Evolutionary conservation across 371 early-diverging fungal species (phyloP), one percentile per base, ranked within the genome.

Genomic region (Quaeritorhiza haematococci): DNA sequence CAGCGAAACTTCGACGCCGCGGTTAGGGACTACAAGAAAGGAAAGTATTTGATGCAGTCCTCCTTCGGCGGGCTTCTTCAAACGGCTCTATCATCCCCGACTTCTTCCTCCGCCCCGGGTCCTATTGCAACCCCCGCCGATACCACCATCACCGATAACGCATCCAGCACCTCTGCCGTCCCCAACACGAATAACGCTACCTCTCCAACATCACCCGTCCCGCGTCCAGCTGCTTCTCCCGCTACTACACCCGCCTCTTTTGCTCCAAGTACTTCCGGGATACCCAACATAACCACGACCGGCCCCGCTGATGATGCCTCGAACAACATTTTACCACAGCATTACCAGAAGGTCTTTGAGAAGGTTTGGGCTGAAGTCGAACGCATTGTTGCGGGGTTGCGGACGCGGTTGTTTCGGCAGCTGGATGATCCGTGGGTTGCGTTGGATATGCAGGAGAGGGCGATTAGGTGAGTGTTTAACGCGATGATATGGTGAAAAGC

Each of bases 11-110:
- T 87, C 58, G 95, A 95, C 62, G 80, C 85, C 33, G 93, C 90
- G 0, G 93, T 94, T 27, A 82, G 93, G n/a, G 94, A 96, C 64
- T 97, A 93, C 74, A 92, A 93, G 64, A 93, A 92, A 68, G 98
- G 98, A 15, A 68, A 69, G 42, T 69, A 72, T 50, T 34, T 80
- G n/a, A 72, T 80, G 68, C 44, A 59, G 33, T 61, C 73, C n/a
- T 77, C 75, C 5, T 77, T 77, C 48, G 33, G 66, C 3, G 17
- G 19, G 7, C 28, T 42, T n/a, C 7, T n/a, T n/a, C n/a, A n/a
- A n/a, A n/a, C n/a, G n/a, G n/a, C n/a, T n/a, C n/a, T n/a, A n/a
- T n/a, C n/a, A n/a, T n/a, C n/a, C n/a, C n/a, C n/a, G n/a, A n/a
- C n/a, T n/a, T n/a, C n/a, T n/a, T n/a, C n/a, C 35, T 26, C 59